phyloP scores from a whole-genome alignment of 2,329 filamentous ascomycete species.

The Hypocrella siamensis region DNA sequence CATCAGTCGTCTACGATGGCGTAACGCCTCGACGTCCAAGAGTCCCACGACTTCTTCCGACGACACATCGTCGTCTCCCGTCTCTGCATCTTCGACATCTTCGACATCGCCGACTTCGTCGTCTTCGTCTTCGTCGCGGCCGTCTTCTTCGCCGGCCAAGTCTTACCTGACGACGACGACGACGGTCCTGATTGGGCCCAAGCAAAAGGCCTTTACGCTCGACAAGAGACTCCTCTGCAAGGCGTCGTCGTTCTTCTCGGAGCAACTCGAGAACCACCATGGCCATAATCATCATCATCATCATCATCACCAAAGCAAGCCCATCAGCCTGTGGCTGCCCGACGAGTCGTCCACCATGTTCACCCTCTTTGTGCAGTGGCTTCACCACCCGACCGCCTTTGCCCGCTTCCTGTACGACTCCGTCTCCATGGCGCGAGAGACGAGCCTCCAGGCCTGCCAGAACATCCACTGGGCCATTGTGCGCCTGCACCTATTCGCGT shows the following conservation, averaged over 20 bases:
- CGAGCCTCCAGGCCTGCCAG: constrained; percentile 14
- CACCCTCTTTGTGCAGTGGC: constrained; percentile 35
- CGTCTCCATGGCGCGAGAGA: constrained; percentile 15
- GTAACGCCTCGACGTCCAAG: too few species aligned
- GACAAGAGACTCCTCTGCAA: constrained; percentile 29
- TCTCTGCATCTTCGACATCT: too few species aligned
- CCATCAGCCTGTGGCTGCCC: constrained; percentile 23
- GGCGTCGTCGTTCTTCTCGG: constrained; percentile 30
- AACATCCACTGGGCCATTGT: constrained; percentile 40
- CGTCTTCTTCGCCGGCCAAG: constrained; percentile 1
- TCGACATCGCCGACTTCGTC: too few species aligned
- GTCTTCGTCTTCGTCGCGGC: too few species aligned
- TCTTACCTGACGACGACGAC: constrained; percentile 9
- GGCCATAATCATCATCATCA: background rate
- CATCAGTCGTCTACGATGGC: too few species aligned
- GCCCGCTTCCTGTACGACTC: constrained; percentile 25
- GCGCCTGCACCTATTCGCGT: constrained; percentile 40
- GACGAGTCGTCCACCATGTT: constrained; percentile 36
- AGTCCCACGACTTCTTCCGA: too few species aligned
- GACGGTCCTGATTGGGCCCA: constrained; percentile 26
- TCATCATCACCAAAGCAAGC: constrained; percentile 10
- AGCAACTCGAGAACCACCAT: constrained; percentile 22
- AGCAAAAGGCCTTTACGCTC: constrained; percentile 23
- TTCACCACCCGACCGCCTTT: constrained; percentile 29
- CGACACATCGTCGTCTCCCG: too few species aligned